phyloP scores from a whole-genome alignment of 768 basidiomycete genomes.

The Rhodotorula paludigena region DNA sequence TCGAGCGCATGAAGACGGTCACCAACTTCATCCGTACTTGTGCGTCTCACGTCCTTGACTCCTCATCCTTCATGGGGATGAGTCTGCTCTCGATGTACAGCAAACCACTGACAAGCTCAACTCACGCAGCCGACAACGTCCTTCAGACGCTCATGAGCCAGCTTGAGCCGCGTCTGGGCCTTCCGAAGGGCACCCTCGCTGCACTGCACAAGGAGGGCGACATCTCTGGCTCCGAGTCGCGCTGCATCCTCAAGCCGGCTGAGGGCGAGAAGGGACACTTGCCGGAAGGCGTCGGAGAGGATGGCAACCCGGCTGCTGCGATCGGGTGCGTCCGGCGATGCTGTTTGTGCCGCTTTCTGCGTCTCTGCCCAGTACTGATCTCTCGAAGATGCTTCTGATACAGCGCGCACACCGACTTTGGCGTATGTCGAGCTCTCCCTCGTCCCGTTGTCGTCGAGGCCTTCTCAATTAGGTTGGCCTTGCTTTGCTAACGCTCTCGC shows the following conservation, averaged over 20 bases:
- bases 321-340: conserved; percentile 18
- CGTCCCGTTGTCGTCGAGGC: no score
- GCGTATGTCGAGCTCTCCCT: background rate
- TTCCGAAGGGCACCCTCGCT: conserved; percentile 55
- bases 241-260: conserved; percentile 55
- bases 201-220: conserved; percentile 52
- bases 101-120: background rate
- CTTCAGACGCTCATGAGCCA: conserved; percentile 55
- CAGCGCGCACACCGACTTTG: conserved; percentile 23
- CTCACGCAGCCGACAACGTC: conserved; percentile 49
- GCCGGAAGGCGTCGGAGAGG: conserved; percentile 41
- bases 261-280: background rate
- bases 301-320: conserved; percentile 40
- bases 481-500: no score
- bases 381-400: no score
- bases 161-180: conserved; percentile 57
- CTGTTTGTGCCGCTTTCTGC: background rate
- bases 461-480: no score
- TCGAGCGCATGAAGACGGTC: conserved; percentile 55
- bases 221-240: conserved; percentile 57
- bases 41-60: no score
- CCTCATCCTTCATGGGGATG: no score
- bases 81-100: no score
- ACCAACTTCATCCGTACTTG: conserved; percentile 56
- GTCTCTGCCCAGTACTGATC: no score